A percentile compares a stretch with the other conserved stretches of the same genome.
Conservation (phyloP, 176 grass and related monocot species). For the Panicum miliaceum region DNA sequence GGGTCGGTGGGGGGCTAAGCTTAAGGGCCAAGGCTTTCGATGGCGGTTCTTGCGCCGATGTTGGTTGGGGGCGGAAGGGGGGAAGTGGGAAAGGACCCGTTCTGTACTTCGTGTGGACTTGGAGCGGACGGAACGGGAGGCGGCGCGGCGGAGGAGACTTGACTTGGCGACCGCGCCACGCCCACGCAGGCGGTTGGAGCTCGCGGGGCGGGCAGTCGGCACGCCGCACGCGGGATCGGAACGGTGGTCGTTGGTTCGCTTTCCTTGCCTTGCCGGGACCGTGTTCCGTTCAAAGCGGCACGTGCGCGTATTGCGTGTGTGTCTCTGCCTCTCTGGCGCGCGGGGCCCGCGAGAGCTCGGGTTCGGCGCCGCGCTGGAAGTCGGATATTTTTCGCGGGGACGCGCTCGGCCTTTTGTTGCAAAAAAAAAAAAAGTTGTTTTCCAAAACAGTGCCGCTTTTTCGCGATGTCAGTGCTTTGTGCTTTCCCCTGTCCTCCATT, state of each 20-base stretch:
- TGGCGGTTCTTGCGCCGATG: neutral
- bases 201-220: too few species aligned
- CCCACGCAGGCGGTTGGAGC: too few species aligned
- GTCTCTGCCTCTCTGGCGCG: neutral
- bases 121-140: neutral
- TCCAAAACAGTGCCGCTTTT: too few species aligned
- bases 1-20: neutral
- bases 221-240: too few species aligned
- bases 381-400: neutral
- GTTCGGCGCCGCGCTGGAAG: too few species aligned
- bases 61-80: neutral
- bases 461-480: too few species aligned
- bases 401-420: too few species aligned
- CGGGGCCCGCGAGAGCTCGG: neutral
- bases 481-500: too few species aligned
- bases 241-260: neutral
- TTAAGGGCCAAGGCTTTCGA: neutral
- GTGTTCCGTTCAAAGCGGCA: neutral
- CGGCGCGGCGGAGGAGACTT: conserved; percentile 10
- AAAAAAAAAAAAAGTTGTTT: neutral
- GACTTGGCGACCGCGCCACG: conserved; percentile 35
- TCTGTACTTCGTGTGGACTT: neutral
- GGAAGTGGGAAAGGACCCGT: neutral
- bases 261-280: neutral
- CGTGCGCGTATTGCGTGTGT: neutral